Base-by-base conservation (phyloP, 805 yeast genomes). In the Candida easanensis region DNA sequence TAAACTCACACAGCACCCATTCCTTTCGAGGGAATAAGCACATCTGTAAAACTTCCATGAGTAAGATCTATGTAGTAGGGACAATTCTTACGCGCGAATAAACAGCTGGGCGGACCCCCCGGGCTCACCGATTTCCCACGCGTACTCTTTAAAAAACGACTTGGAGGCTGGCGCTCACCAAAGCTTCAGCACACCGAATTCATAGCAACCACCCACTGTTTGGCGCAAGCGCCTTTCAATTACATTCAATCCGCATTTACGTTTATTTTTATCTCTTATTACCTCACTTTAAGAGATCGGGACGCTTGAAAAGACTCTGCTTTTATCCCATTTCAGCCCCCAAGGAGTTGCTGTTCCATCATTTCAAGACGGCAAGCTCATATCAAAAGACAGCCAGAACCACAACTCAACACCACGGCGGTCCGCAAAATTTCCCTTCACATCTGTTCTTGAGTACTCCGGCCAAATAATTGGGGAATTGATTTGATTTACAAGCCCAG, bases 301-400 rank as follows among this genome's bases (percentile, higher is more conserved):
- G n/a, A n/a, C n/a, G n/a, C n/a, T n/a, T n/a, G n/a, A n/a, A n/a
- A 5, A 19, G 19, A 13, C 35, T 15, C n/a, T 15, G 11, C 16
- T 32, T 17, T 23, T 16, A n/a, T n/a, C 34, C 22, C 26, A 20
- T 33, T 11, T 33, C 26, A 33, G 18, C 28, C 37, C 21, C 30
- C 37, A 28, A 34, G 28, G 37, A 21, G 37, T 34, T 34, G 37
- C 37, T 34, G 37, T 28, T 38, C 35, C 33, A 36, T 19, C 32
- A 28, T 19, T n/a, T 20, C 26, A 19, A 5, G 17, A 28, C 33
- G 18, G 25, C 33, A 28, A 26, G 18, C 36, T 21, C 36, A 33
- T 18, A 4, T n/a, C 26, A 11, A 18, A 32, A 20, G 11, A 11
- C 7, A 15, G 27, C 17, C 36, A 21, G 9, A 14, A 10, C 25